Percentiles rank a stretch among this genome's conserved stretches.
Conservation (phyloP, 2,329 filamentous ascomycete species). For the Ustilaginoidea virens region DNA sequence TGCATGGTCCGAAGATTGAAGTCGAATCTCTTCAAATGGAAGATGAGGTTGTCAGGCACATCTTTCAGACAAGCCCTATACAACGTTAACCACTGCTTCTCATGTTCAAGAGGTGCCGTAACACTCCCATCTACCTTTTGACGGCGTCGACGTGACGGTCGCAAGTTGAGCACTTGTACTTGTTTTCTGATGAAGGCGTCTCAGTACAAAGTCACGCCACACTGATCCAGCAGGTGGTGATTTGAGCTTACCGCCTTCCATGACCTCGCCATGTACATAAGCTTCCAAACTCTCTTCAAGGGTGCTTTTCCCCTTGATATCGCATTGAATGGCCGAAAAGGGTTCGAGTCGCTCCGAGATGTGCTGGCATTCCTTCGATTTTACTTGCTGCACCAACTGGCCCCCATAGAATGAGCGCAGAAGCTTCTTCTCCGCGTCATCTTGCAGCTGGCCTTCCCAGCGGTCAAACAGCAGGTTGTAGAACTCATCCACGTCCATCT, state of each 20-base stretch:
- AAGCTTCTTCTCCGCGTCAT: constrained; percentile 48
- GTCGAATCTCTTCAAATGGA: constrained; percentile 82
- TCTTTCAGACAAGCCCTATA: constrained; percentile 74
- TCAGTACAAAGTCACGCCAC: no score
- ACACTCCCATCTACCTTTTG: constrained; percentile 43
- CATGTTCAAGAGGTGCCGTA: background rate
- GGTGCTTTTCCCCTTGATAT: constrained; percentile 80
- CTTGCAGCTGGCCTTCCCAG: constrained; percentile 68
- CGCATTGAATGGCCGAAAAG: constrained; percentile 89
- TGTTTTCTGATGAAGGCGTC: constrained; percentile 87
- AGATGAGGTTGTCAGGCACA: constrained; percentile 85
- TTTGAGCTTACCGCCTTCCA: constrained; percentile 61
- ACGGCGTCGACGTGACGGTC: constrained; percentile 83
- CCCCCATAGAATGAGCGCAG: constrained; percentile 84
- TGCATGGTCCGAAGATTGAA: constrained; percentile 65
- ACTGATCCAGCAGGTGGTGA: no score
- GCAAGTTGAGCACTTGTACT: constrained; percentile 91
- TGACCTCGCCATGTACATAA: constrained; percentile 91
- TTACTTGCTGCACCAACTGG: constrained; percentile 84
- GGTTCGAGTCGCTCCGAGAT: constrained; percentile 82
- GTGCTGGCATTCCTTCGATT: constrained; percentile 86
- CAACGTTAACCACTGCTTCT: constrained; percentile 6
- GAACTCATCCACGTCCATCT: constrained; percentile 98
- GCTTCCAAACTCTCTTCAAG: constrained; percentile 80
- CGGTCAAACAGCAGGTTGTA: constrained; percentile 88